These are phyloP conservation scores for Fusarium anguioides DNA, from an alignment of 2,329 filamentous ascomycete species.

Conservation along the genomic window DNA sequence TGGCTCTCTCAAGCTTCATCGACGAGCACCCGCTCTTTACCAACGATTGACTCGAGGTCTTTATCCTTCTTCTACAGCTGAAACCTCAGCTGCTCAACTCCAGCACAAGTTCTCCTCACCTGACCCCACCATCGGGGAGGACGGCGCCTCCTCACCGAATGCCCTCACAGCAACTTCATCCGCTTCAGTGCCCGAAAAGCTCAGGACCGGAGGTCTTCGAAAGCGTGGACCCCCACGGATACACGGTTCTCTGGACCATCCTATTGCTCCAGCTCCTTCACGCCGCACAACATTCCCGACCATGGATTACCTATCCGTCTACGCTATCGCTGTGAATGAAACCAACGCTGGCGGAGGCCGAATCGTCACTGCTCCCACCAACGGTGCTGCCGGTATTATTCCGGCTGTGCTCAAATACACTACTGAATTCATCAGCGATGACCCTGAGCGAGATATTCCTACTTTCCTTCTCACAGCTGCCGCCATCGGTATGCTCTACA, in stretches of 20 bases:
- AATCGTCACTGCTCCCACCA: constrained; percentile 63
- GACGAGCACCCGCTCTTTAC: constrained; percentile 60
- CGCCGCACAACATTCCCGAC: constrained; percentile 61
- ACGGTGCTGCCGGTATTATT: constrained; percentile 63
- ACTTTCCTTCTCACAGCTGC: constrained; percentile 62
- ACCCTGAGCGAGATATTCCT: constrained; percentile 60
- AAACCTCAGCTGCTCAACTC: constrained; percentile 23
- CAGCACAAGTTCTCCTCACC: constrained; percentile 21
- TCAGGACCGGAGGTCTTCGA: constrained; percentile 7
- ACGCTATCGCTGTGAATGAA: constrained; percentile 64
- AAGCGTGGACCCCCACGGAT: constrained; percentile 53
- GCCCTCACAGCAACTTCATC: constrained; percentile 7
- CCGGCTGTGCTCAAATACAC: constrained; percentile 63
- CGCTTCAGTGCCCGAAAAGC: constrained; percentile 5
- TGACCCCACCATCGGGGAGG: constrained; percentile 12
- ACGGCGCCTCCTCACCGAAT: constrained; percentile 2
- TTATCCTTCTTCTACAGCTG: constrained; percentile 50
- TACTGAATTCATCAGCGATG: constrained; percentile 62
- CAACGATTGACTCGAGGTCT: constrained; percentile 58
- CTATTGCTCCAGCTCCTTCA: constrained; percentile 57
- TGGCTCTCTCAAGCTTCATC: constrained; percentile 60
- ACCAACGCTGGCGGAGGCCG: constrained; percentile 63
- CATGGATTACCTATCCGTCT: constrained; percentile 63
- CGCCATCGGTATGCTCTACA: constrained; percentile 65
- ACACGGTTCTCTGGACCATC: constrained; percentile 59